A percentile compares a stretch with the other conserved stretches of the same genome.
phyloP scores from a whole-genome alignment of 441 rosid species.

The Raphanus hybrid region DNA sequence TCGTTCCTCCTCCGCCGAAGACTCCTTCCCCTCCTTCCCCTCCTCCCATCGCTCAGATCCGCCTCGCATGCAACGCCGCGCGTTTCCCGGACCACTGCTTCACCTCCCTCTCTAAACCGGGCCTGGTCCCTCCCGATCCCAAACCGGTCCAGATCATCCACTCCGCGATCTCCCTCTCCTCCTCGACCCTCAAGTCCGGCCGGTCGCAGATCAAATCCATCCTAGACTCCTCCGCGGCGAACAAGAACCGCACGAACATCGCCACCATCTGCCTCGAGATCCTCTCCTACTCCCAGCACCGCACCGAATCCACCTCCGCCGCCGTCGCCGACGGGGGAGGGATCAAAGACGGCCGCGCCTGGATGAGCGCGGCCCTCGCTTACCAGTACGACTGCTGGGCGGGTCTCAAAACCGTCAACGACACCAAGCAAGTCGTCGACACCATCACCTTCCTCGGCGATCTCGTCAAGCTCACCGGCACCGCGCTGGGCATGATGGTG shows the following conservation, averaged over 20 bases:
- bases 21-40: constrained; percentile 1
- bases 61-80: constrained; percentile 70
- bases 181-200: constrained; percentile 54
- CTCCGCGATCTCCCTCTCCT: constrained; percentile 66
- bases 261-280: constrained; percentile 57
- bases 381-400: constrained; percentile 78
- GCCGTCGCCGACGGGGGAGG: constrained; percentile 49
- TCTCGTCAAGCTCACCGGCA: constrained; percentile 56
- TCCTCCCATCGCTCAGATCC: constrained; percentile 46
- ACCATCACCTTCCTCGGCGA: constrained; percentile 58
- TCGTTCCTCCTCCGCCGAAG: neutral
- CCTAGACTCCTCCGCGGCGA: constrained; percentile 51
- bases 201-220: constrained; percentile 54
- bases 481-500: constrained; percentile 71
- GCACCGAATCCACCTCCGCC: constrained; percentile 47
- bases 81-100: constrained; percentile 61
- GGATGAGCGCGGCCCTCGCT: constrained; percentile 79
- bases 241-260: constrained; percentile 55
- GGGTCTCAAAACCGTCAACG: constrained; percentile 67
- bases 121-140: constrained; percentile 50
- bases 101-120: constrained; percentile 53
- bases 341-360: constrained; percentile 75
- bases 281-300: constrained; percentile 57
- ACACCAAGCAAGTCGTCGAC: constrained; percentile 49
- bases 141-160: constrained; percentile 63